Evolutionary conservation across 1,139 yeast genomes (phyloP), one percentile per base, ranked within the genome.

Genomic region (Oligophagozyma castellii): DNA sequence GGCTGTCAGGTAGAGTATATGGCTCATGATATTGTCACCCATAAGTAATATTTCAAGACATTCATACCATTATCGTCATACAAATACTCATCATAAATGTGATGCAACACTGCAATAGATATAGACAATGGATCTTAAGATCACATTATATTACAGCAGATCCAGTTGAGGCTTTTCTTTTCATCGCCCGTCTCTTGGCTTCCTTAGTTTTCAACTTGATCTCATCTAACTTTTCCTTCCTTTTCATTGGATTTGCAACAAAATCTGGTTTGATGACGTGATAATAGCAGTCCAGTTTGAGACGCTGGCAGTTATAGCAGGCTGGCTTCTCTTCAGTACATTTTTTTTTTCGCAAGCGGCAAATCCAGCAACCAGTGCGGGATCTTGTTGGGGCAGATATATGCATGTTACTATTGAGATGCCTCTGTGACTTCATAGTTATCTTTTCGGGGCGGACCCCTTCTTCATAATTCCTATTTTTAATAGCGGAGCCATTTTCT

Each of bases 351-450:
- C 83, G 62, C 14, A 73, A 53, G 35, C 81, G 48, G 44, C 81
- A 73, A 4, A 76, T 73, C 80, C 80, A 73, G 42, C 81, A 73
- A 1, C 81, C 81, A 22, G 56, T 59, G 37, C 66, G 66, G 1
- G 76, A 70, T 33, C 76, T 55, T 8, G 64, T 58, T 5, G 28
- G 22, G 16, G 45, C 33, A 3, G 39, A 29, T 22, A 36, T 19
- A 14, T 3, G 14, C 20, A 19, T 11, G 19, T 13, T 14, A 28
- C 12, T n/a, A 23, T 14, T 14, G 22, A 21, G 13, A 12, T n/a
- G 12, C 11, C 16, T 13, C 20, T 28, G 29, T 32, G 23, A 18
- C 18, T 24, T 21, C 28, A 21, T 22, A 28, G 29, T 19, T n/a
- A n/a, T n/a, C n/a, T n/a, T n/a, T n/a, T n/a, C n/a, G n/a, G n/a